Percentiles rank a stretch among this genome's conserved stretches.
phyloP scores from a whole-genome alignment of 1,284 basidiomycete species.

The Calocybe gambosa region DNA sequence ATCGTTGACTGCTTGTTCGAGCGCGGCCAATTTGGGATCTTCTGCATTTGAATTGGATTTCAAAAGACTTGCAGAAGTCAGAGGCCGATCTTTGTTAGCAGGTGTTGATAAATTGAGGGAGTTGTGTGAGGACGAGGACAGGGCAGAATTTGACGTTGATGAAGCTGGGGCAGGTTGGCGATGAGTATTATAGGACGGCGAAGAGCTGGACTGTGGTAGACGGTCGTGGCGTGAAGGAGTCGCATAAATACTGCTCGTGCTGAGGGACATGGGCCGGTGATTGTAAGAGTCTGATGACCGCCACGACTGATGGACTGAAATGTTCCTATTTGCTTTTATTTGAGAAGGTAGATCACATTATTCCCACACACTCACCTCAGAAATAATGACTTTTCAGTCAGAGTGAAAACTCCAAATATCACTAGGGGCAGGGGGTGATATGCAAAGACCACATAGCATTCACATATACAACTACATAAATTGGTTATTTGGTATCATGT shows the following conservation, averaged over 20 bases:
- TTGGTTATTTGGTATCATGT: no score
- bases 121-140: slow-evolving; percentile 2
- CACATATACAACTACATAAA: no score
- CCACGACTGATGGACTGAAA: no score
- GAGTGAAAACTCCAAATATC: no score
- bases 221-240: slow-evolving; percentile 23
- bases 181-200: slow-evolving; percentile 20
- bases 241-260: slow-evolving; percentile 17
- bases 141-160: slow-evolving; percentile 24
- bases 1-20: slow-evolving; percentile 70
- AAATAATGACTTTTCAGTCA: no score
- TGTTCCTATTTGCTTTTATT: no score
- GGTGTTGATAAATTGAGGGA: slow-evolving; percentile 10
- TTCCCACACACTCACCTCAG: no score
- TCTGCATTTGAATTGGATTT: slow-evolving; percentile 41
- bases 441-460: no score
- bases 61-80: slow-evolving; percentile 54
- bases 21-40: slow-evolving; percentile 58
- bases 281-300: no score
- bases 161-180: slow-evolving; percentile 23
- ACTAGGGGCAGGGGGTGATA: no score
- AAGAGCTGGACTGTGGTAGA: slow-evolving; percentile 25
- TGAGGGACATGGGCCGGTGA: slow-evolving; percentile 19
- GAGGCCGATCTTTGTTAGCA: slow-evolving; percentile 19
- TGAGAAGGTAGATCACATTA: no score